A percentile compares a stretch with the other conserved stretches of the same genome.
phyloP scores from a whole-genome alignment of 2,329 filamentous ascomycete species.

The Ophiocordyceps robertsii region DNA sequence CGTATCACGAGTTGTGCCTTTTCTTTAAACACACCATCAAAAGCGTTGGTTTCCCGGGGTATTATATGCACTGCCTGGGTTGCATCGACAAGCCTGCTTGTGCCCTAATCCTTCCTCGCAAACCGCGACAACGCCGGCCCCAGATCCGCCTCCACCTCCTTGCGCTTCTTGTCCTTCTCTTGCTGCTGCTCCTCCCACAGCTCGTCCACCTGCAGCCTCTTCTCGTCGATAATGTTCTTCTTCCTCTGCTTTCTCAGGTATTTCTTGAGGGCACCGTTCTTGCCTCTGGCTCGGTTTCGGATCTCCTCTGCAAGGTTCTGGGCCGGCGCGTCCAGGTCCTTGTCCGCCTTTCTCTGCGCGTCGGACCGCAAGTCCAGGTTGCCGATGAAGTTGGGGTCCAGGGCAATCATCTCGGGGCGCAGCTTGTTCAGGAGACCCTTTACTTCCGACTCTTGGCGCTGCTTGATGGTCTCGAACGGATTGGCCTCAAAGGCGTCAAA shows the following conservation, averaged over 20 bases:
- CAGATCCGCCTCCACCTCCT: constrained; percentile 57
- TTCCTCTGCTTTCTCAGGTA: constrained; percentile 84
- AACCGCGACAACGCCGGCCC: constrained; percentile 82
- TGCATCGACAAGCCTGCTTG: constrained; percentile 1
- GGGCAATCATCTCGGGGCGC: constrained; percentile 89
- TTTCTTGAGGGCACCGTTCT: constrained; percentile 79
- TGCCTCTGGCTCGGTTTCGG: constrained; percentile 69
- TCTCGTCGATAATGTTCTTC: constrained; percentile 93
- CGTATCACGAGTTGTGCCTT: too few species aligned
- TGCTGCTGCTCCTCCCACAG: constrained; percentile 61
- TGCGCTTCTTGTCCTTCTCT: constrained; percentile 46
- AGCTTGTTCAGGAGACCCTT: constrained; percentile 86
- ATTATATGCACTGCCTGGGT: constrained; percentile 5
- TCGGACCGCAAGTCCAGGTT: constrained; percentile 72
- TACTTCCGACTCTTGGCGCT: constrained; percentile 87
- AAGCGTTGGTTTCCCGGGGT: constrained; percentile 2
- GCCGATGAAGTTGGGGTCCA: constrained; percentile 86
- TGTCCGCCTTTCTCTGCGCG: constrained; percentile 62
- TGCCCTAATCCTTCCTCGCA: constrained; percentile 48
- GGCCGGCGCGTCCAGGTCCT: constrained; percentile 61
- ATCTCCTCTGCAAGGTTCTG: constrained; percentile 45
- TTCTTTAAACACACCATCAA: too few species aligned
- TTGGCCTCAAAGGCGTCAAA: constrained; percentile 89
- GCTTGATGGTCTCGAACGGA: constrained; percentile 86
- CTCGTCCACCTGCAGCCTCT: constrained; percentile 74